Base-by-base conservation (phyloP, 202 grass and related monocot species). In the Panicum hallii region DNA sequence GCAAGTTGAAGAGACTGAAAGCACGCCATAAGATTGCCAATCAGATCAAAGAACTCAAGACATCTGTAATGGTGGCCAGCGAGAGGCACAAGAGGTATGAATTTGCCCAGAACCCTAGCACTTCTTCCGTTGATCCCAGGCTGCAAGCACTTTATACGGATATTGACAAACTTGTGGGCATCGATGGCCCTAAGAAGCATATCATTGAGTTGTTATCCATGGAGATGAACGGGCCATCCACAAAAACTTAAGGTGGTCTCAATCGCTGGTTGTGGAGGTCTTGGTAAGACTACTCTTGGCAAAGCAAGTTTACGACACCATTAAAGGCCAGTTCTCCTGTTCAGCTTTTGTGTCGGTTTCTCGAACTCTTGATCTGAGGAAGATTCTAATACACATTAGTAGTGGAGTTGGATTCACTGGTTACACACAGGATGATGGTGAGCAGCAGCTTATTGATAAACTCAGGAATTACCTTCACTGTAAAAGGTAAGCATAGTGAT, bases 81-180 rank as follows among this genome's bases (percentile, higher is more conserved):
- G 84, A 87, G 41, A 49, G 84, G 57, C 77, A 49, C 45, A 73
- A 70, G 44, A 87, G 84, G 43, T 87, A 87, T 30, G 26, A 4
- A 23, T 2, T 57, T 6, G 5, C 7, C 17, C 34, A 57, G 5
- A 17, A 22, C 17, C 38, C 52, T 9, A 42, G 17, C 4, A 34
- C 34, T 34, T 11, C 3, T 73, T 16, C 1, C 4, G 34, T 55
- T 44, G 50, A 75, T 4, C 52, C 50, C 0, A 7, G 72, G 5
- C 2, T 75, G 19, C 4, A 7, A 0, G 52, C 52, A 3, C 50
- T 75, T 4, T 22, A 75, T n/a, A 52, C 22, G 32, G 72, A 57
- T 3, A 23, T 57, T 0, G 32, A 42, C 1, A 40, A 8, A 0
- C 52, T 75, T 12, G 72, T 75, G 4, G 52, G 49, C 34, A 42